A percentile compares a stretch with the other conserved stretches of the same genome.
These are phyloP conservation scores for Volvox africanus DNA, from an alignment of 139 green algal species.

Conservation along the genomic window DNA sequence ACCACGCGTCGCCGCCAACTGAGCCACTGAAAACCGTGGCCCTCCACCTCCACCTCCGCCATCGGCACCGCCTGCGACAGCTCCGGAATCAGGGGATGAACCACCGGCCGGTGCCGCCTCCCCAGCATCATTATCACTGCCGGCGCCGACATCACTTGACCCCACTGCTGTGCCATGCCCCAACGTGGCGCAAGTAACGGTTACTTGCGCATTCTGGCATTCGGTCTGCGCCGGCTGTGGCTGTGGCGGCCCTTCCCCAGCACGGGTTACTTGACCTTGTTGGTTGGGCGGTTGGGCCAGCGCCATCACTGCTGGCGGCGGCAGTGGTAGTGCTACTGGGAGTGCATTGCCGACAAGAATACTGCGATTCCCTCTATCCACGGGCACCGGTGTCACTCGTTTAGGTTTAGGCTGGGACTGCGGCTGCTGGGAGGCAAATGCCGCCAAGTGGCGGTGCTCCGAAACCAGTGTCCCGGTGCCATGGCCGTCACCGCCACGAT, in stretches of 20 bases:
- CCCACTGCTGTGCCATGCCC: background rate
- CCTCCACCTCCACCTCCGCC: background rate
- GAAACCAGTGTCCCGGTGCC: too few species aligned
- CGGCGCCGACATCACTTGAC: background rate
- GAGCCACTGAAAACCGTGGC: conserved; percentile 5
- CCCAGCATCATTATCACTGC: background rate
- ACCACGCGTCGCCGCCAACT: conserved; percentile 35
- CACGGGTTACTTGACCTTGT: background rate
- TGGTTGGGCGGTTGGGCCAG: too few species aligned
- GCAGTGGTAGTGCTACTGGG: too few species aligned
- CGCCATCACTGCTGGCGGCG: too few species aligned
- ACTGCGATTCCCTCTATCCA: background rate
- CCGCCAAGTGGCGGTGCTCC: too few species aligned
- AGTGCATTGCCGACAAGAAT: too few species aligned
- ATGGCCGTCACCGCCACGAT: background rate
- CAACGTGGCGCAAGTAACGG: too few species aligned
- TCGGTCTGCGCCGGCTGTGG: background rate
- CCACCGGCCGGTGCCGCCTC: too few species aligned
- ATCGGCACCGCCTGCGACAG: background rate
- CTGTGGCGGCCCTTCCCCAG: background rate
- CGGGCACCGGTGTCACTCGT: conserved; percentile 12
- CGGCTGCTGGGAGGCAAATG: background rate
- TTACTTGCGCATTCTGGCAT: too few species aligned
- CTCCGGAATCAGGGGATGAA: background rate
- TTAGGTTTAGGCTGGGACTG: background rate